phyloP scores from a whole-genome alignment of 352 stramenopile species.

The Albugo candida region DNA sequence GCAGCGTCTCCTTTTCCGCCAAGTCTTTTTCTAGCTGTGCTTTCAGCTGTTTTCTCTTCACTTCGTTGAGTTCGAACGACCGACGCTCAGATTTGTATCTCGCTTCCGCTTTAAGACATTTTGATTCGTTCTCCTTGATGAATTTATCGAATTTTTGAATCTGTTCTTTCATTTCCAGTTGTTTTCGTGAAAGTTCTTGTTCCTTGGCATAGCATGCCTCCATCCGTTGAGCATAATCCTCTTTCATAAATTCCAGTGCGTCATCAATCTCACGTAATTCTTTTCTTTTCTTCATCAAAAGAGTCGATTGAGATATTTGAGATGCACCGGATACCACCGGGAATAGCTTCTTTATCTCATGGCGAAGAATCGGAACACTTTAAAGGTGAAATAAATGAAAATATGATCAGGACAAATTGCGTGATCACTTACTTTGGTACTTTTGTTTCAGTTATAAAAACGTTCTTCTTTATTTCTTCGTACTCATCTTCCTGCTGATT shows the following conservation, averaged over 20 bases:
- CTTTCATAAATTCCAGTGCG: conserved; percentile 84
- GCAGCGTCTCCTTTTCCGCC: conserved; percentile 35
- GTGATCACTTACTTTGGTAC: conserved; percentile 28
- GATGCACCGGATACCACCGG: conserved; percentile 64
- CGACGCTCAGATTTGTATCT: conserved; percentile 77
- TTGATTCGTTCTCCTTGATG: conserved; percentile 87
- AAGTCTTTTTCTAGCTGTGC: conserved; percentile 53
- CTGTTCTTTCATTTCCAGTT: conserved; percentile 82
- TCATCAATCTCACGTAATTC: conserved; percentile 87
- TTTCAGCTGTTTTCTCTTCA: conserved; percentile 53
- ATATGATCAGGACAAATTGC: too few relatives aligned
- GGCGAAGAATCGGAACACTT: conserved; percentile 6
- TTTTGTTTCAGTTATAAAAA: conserved; percentile 60
- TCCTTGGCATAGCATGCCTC: conserved; percentile 68
- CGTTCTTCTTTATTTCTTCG: conserved; percentile 5
- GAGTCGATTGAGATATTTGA: conserved; percentile 78
- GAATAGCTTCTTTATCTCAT: conserved; percentile 50
- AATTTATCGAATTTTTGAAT: conserved; percentile 85
- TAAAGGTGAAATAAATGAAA: too few relatives aligned
- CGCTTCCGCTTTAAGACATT: conserved; percentile 68
- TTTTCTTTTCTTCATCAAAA: conserved; percentile 85
- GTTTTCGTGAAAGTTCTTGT: conserved; percentile 68
- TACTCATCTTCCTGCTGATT: not conserved
- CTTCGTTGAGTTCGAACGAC: conserved; percentile 48
- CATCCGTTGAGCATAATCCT: conserved; percentile 78